Conservation (phyloP, 768 basidiomycete species). For the Clavulina sp. region DNA sequence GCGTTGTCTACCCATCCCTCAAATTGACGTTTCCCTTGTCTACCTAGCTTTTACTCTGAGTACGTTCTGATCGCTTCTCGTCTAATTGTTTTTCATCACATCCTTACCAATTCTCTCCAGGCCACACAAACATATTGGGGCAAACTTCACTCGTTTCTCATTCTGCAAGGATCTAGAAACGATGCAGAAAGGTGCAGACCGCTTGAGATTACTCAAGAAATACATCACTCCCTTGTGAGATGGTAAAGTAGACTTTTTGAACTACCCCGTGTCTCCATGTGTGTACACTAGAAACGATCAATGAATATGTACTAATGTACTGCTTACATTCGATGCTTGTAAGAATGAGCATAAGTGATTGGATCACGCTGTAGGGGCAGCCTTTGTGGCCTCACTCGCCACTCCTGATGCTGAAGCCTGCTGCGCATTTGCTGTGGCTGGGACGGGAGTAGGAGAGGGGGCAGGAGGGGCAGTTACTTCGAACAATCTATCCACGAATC, state of each 20-base stretch:
- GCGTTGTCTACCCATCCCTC: not conserved
- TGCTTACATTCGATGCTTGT: too few species aligned
- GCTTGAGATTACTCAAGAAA: conserved; percentile 57
- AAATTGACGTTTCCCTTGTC: not conserved
- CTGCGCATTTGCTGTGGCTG: too few species aligned
- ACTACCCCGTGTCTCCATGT: too few species aligned
- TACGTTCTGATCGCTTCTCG: not conserved
- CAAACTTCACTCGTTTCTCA: conserved; percentile 73
- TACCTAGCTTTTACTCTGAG: not conserved
- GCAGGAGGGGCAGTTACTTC: not conserved
- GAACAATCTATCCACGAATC: conserved; percentile 37
- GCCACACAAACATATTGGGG: conserved; percentile 72
- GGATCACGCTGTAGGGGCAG: too few species aligned
- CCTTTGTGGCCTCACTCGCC: too few species aligned
- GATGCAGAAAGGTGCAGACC: conserved; percentile 56
- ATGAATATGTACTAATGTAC: too few species aligned
- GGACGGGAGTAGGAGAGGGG: too few species aligned
- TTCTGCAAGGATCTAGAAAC: conserved; percentile 94
- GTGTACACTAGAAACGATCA: too few species aligned
- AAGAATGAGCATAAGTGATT: too few species aligned
- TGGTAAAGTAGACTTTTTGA: too few species aligned
- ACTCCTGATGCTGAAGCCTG: too few species aligned
- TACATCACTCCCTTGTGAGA: too few species aligned
- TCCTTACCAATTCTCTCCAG: conserved; percentile 60
- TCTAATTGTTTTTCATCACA: conserved; percentile 8